Base-by-base conservation (phyloP, 148 eudicot genomes). In the Amaranthus palmeri region DNA sequence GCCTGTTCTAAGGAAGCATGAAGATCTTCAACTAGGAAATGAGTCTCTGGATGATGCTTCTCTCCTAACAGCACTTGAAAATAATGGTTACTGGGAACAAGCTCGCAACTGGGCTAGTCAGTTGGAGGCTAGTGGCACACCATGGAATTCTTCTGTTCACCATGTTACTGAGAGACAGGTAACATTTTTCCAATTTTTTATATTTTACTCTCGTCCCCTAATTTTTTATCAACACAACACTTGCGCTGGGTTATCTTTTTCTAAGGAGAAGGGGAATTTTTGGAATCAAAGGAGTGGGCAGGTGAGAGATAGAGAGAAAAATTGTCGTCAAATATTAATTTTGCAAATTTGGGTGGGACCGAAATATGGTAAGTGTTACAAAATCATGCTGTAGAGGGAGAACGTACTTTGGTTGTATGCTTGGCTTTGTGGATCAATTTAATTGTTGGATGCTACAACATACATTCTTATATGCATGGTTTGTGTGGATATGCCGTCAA, bases 111-210 rank as follows among this genome's bases (percentile, higher is more conserved):
- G 97, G 96, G 92, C 98, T 60, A 81, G 78, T 71, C 91, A 91
- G 74, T 79, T 95, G 85, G 97, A 95, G 81, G 91, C 91, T 54
- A 89, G 78, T 83, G 98, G 87, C 63, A 90, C 87, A 65, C 77
- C 86, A 56, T 91, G 96, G 91, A 91, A 86, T 73, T 87, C 86
- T 71, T 92, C 86, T 61, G 81, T 76, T 70, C 87, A 95, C 82
- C 97, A 88, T 82, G 97, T 95, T 74, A 91, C 97, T 51, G 97
- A 95, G 81, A 89, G 88, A 81, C 98, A 95, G 97, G 98, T 91
- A 68, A 61, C 40, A 44, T 47, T 52, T 12, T 5, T 36, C 51
- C 72, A 25, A 42, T 10, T 52, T 46, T 53, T 59, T 54, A 15
- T 47, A 13, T 54, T 47, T 49, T 54, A 59, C 40, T 43, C 46